Evolutionary conservation across 768 basidiomycete genomes (phyloP).

Genomic region (Coprinopsis marcescibilis): DNA sequence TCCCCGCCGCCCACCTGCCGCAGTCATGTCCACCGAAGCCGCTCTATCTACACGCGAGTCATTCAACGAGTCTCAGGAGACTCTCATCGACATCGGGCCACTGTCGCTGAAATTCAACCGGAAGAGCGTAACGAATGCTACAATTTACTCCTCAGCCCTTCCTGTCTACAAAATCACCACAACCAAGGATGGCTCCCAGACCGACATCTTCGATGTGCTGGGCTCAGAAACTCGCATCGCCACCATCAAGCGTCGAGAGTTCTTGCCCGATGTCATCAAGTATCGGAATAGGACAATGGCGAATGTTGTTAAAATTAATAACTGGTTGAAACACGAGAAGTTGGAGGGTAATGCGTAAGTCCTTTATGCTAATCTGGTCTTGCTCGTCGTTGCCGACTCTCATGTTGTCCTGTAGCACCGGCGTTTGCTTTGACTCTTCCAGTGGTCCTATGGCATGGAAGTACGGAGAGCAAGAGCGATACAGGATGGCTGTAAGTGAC

Average conservation of each 20-base stretch:
- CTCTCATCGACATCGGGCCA: conserved; percentile 6
- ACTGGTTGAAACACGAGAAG: conserved; percentile 11
- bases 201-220: conserved; percentile 8
- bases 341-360: conserved; percentile 6
- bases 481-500: conserved; percentile 8
- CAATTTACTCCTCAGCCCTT: background rate
- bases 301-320: conserved; percentile 2
- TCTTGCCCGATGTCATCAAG: conserved; percentile 11
- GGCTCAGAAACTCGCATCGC: background rate
- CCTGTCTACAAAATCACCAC: conserved; percentile 5
- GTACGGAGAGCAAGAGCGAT: conserved; percentile 4
- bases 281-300: background rate
- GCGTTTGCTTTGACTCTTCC: conserved; percentile 5
- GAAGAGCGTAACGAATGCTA: conserved; percentile 6
- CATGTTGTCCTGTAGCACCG: background rate
- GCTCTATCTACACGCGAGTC: background rate
- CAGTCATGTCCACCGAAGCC: background rate
- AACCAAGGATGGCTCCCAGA: conserved; percentile 9
- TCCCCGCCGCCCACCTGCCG: background rate
- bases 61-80: conserved; percentile 7
- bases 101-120: conserved; percentile 10
- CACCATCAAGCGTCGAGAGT: conserved; percentile 11
- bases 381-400: background rate
- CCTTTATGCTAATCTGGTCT: background rate
- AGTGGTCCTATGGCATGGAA: conserved; percentile 6